Evolutionary conservation across 2,329 filamentous ascomycete genomes (phyloP), one percentile per base, ranked within the genome.

Genomic region (Lojkania enalia): DNA sequence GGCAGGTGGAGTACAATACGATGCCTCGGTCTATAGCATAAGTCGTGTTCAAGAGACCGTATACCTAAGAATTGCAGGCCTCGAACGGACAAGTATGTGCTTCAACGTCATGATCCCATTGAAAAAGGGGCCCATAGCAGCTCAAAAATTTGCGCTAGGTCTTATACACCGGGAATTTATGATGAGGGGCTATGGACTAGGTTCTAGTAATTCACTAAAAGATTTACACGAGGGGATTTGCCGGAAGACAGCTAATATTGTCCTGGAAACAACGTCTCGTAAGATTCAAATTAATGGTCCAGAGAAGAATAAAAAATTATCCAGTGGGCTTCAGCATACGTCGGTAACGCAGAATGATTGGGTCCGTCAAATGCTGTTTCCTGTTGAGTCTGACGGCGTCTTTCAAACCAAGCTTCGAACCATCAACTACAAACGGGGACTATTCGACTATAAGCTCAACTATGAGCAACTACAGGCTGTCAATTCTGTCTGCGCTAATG

Each of bases 401-500:
- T 45, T 69, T 18, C 75, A 77, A 48, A 67, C 49, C 5, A 59
- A 44, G 5, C 58, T 78, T 20, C 68, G 72, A 27, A 64, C 52
- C 11, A 57, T 66, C 4, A 51, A 57, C 3, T 67, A 65, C 42
- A 58, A 63, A 30, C 63, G 69, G 15, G 49, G 59, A 1, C 64
- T 71, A 39, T 67, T 69, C 35, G 75, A 78, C 49, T 23, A 46
- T 5, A 51, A 63, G 23, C 56, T 78, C 12, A 78, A 78, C 46
- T 75, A 72, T 52, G 76, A 78, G 52, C 76, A 78, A 55, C 52
- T 70, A 42, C 72, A 72, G 53, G 74, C 73, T 1, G 70, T 77
- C 5, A 66, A 74, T 23, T 69, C 71, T 6, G 58, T 77, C 2
- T 60, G 71, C 20, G 55, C 55, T 11, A 56, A 65, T 27, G 61